Percentiles rank a stretch among this genome's conserved stretches.
Conservation (phyloP, 108 stramenopile genomes). For the Skeletonema marinoi region DNA sequence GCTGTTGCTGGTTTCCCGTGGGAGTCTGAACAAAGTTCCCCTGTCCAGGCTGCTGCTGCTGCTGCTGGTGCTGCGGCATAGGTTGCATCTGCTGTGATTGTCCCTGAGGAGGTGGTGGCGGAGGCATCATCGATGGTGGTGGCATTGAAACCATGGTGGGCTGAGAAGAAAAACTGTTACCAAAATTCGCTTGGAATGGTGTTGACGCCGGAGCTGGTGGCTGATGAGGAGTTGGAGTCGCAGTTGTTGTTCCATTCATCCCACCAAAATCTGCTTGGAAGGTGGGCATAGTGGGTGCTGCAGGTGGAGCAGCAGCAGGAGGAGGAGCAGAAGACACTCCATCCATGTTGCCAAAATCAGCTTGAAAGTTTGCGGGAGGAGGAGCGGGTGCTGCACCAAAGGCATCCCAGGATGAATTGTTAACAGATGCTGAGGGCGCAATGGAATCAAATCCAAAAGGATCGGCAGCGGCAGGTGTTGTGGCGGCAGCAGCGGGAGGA, state of each 20-base stretch:
- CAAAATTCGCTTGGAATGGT: constrained; percentile 39
- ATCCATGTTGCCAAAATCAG: constrained; percentile 34
- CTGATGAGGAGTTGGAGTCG: neutral
- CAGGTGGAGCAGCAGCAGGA: neutral
- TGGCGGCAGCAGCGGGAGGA: constrained; percentile 9
- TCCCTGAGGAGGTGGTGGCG: constrained; percentile 1
- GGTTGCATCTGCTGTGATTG: constrained; percentile 18
- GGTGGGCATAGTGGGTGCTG: neutral
- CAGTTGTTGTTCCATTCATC: neutral
- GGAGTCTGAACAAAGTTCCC: constrained; percentile 30
- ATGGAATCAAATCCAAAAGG: constrained; percentile 56
- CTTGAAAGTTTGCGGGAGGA: constrained; percentile 30
- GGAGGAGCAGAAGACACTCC: neutral
- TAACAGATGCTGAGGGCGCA: constrained; percentile 27
- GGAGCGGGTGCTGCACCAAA: constrained; percentile 44
- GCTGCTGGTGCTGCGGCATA: constrained; percentile 32
- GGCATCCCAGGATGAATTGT: constrained; percentile 65
- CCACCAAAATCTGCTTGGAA: constrained; percentile 10
- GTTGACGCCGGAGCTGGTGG: constrained; percentile 14
- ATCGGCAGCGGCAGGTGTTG: constrained; percentile 43
- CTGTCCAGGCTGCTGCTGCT: constrained; percentile 30
- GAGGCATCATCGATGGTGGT: neutral
- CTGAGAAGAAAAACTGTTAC: constrained; percentile 7
- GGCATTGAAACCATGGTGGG: constrained; percentile 15
- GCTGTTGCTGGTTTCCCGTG: constrained; percentile 32